phyloP scores from a whole-genome alignment of 2,329 filamentous ascomycete species.

The Cercospora sojina region DNA sequence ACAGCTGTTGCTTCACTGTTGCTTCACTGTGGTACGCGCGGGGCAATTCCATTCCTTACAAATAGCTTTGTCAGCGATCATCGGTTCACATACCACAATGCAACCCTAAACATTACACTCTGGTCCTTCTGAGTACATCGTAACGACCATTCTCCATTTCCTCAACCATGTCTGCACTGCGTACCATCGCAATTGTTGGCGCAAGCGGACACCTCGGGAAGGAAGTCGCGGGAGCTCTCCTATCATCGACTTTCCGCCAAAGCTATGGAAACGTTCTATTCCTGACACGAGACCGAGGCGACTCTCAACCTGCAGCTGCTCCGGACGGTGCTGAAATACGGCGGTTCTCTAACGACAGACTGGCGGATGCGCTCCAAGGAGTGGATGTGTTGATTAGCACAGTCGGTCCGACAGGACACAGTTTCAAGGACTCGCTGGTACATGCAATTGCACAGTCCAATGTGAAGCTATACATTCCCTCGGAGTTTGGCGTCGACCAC shows the following conservation, averaged over 20 bases:
- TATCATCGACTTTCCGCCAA: not conserved
- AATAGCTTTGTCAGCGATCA: not conserved
- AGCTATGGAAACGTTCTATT: not conserved
- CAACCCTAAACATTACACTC: not conserved
- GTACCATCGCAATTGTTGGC: not conserved
- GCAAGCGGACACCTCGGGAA: not conserved
- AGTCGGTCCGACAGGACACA: not conserved
- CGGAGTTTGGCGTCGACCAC: not conserved
- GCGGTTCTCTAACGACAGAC: not conserved
- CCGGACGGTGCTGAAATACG: not conserved
- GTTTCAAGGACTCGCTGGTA: not conserved
- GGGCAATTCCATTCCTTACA: not conserved
- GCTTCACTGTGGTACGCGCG: no score
- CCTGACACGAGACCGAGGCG: not conserved
- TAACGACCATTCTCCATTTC: not conserved
- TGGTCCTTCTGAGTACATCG: not conserved
- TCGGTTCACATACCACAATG: not conserved
- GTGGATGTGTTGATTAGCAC: not conserved
- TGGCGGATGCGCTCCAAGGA: not conserved
- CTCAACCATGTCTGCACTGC: not conserved
- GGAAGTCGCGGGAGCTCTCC: not conserved
- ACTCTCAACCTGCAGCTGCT: not conserved
- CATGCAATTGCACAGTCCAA: not conserved
- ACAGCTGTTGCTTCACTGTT: no score
- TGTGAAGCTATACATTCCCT: not conserved